phyloP scores from a whole-genome alignment of 345 rosid genomes.

The Murraya koenigii region DNA sequence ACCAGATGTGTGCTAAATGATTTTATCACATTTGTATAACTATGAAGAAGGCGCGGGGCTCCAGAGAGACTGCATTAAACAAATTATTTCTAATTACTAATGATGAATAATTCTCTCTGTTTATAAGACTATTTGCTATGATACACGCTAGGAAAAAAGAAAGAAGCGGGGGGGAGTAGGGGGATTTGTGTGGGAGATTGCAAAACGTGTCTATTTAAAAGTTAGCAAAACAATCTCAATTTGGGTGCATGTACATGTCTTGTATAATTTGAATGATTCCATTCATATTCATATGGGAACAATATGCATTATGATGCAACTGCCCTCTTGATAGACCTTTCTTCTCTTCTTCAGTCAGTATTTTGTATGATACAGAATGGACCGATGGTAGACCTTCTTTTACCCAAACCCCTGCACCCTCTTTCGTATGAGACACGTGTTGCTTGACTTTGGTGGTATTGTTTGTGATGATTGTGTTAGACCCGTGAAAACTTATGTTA shows the following conservation, averaged over 20 bases:
- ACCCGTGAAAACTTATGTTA: too few species aligned
- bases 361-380: neutral
- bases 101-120: neutral
- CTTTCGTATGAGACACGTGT: neutral
- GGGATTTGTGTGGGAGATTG: neutral
- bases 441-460: neutral
- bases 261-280: neutral
- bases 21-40: neutral
- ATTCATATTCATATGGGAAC: neutral
- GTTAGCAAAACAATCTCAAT: neutral
- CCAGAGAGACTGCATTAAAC: neutral
- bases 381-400: neutral
- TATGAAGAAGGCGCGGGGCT: neutral
- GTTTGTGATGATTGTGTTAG: neutral
- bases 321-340: neutral
- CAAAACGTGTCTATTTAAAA: neutral
- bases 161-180: too few species aligned
- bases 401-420: neutral
- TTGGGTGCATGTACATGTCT: neutral
- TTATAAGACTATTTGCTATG: neutral
- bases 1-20: neutral
- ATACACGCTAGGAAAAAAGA: too few species aligned
- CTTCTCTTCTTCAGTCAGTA: neutral
- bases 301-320: neutral
- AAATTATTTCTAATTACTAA: neutral